phyloP scores from a whole-genome alignment of 345 rosid genomes.

The Eutrema heterophyllum region DNA sequence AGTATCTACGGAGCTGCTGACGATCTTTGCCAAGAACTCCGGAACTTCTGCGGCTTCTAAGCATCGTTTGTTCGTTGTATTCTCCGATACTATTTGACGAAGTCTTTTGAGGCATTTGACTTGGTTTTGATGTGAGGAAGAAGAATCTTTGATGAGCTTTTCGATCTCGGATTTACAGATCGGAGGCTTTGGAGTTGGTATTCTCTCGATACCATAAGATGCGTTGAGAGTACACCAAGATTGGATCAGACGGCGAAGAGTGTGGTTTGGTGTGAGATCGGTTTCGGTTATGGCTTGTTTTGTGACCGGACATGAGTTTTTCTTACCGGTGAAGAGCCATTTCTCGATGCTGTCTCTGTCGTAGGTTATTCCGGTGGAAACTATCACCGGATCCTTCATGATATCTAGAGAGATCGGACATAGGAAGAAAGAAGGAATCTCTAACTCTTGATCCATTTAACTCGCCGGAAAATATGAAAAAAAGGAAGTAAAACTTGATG shows the following conservation, averaged over 20 bases:
- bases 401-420: slow-evolving; percentile 76
- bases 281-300: slow-evolving; percentile 51
- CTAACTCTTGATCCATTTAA: slow-evolving; percentile 58
- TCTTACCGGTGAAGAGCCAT: slow-evolving; percentile 58
- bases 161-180: slow-evolving; percentile 49
- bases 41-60: slow-evolving; percentile 68
- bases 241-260: slow-evolving; percentile 79
- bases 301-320: slow-evolving; percentile 63
- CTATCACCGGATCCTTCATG: slow-evolving; percentile 76
- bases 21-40: slow-evolving; percentile 51
- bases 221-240: slow-evolving; percentile 95
- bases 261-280: slow-evolving; percentile 87
- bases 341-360: slow-evolving; percentile 66
- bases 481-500: neutral
- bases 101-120: slow-evolving; percentile 51
- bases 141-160: slow-evolving; percentile 50
- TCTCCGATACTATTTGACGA: slow-evolving; percentile 50
- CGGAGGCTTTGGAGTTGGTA: slow-evolving; percentile 89
- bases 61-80: slow-evolving; percentile 59
- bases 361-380: slow-evolving; percentile 70
- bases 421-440: slow-evolving; percentile 56
- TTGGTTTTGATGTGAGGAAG: slow-evolving; percentile 45
- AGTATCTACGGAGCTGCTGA: slow-evolving; percentile 26
- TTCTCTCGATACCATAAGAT: slow-evolving; percentile 69
- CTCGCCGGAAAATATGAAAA: neutral